Conservation (phyloP, 805 yeast genomes). For the Candida ponderosae region DNA sequence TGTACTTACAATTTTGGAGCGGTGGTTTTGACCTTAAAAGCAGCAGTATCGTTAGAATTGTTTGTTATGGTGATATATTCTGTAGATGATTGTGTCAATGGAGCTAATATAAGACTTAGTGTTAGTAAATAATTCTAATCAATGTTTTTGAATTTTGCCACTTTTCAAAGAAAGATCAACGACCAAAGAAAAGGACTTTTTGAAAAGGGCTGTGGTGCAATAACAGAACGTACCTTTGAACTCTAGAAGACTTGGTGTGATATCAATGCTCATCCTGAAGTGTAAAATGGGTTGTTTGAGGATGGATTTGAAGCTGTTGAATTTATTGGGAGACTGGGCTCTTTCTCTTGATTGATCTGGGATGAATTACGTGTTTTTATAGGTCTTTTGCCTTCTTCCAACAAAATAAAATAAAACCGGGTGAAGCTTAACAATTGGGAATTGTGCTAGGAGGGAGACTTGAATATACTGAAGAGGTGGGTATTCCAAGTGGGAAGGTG, state of each 20-base stretch:
- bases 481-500: too few relatives aligned
- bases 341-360: too few relatives aligned
- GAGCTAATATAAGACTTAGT: conserved; percentile 36
- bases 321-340: too few relatives aligned
- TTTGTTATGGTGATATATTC: conserved; percentile 45
- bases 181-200: neutral
- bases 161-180: neutral
- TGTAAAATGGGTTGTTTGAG: too few relatives aligned
- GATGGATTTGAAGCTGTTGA: too few relatives aligned
- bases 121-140: conserved; percentile 1
- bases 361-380: too few relatives aligned
- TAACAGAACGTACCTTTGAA: conserved; percentile 58
- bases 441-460: too few relatives aligned
- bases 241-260: conserved; percentile 65
- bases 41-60: conserved; percentile 53
- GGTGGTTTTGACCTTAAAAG: conserved; percentile 96
- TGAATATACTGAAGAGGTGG: too few relatives aligned
- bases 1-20: conserved; percentile 75
- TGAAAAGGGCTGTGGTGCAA: neutral
- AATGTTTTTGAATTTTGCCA: neutral
- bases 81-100: conserved; percentile 66
- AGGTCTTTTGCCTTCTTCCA: too few relatives aligned
- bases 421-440: too few relatives aligned
- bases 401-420: too few relatives aligned
- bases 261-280: conserved; percentile 39